A percentile compares a stretch with the other conserved stretches of the same genome.
These are phyloP conservation scores for Trametes elegans DNA, from an alignment of 768 basidiomycete species.

Conservation along the genomic window DNA sequence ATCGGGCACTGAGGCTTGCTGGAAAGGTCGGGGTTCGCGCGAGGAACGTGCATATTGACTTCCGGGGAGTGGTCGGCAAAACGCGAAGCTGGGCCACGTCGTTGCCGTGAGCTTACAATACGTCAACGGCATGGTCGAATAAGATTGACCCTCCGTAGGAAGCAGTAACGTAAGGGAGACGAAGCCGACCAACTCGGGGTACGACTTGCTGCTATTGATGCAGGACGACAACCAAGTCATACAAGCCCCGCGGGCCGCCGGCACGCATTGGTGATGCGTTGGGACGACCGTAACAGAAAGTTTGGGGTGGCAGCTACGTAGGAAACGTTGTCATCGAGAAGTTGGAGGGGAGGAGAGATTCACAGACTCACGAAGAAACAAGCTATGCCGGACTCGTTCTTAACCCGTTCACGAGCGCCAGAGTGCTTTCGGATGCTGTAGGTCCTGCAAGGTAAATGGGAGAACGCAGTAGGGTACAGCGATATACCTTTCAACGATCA, in stretches of 20 bases:
- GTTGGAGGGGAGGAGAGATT: not conserved
- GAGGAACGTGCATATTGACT: conserved; percentile 5
- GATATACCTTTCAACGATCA: too few relatives aligned
- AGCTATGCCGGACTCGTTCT: not conserved
- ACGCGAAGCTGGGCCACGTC: not conserved
- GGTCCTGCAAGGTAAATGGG: too few relatives aligned
- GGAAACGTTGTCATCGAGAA: not conserved
- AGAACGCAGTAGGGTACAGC: too few relatives aligned
- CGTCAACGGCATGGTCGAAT: not conserved
- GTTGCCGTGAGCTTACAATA: not conserved
- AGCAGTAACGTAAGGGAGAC: not conserved
- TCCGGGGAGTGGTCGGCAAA: conserved; percentile 4
- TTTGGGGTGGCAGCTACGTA: not conserved
- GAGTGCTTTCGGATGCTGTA: too few relatives aligned
- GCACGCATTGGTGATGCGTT: not conserved
- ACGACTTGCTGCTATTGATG: not conserved
- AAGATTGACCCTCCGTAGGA: not conserved
- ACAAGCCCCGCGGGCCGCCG: conserved; percentile 5
- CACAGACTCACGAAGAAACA: not conserved
- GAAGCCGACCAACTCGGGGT: not conserved
- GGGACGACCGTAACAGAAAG: not conserved
- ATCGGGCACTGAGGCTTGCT: too few relatives aligned
- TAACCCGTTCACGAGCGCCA: not conserved
- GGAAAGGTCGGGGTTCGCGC: too few relatives aligned
- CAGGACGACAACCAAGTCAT: not conserved